Evolutionary conservation across 345 rosid species (phyloP).

Genomic region (Ceriops decandra): DNA sequence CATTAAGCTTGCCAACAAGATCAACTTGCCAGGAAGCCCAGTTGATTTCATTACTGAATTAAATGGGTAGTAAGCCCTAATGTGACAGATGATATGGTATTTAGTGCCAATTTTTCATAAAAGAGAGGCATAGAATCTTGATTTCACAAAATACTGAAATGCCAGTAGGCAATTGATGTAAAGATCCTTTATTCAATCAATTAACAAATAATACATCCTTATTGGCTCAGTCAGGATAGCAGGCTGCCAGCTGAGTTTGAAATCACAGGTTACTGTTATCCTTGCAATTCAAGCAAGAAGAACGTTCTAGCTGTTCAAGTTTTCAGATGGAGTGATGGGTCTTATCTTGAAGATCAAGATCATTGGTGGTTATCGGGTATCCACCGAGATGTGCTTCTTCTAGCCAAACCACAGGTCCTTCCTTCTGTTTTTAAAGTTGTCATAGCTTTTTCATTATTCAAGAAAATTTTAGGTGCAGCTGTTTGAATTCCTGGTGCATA

Average conservation of each 20-base stretch:
- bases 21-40: too few relatives aligned
- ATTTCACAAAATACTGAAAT: not conserved
- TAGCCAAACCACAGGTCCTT: constrained; percentile 90
- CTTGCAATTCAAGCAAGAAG: constrained; percentile 61
- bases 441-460: not conserved
- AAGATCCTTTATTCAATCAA: constrained; percentile 1
- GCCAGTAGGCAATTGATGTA: not conserved
- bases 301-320: constrained; percentile 96
- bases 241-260: constrained; percentile 98
- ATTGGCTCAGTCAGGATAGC: constrained; percentile 82
- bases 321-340: constrained; percentile 98
- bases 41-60: too few relatives aligned
- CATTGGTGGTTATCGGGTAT: constrained; percentile 99
- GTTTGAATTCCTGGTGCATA: not conserved
- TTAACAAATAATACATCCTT: constrained; percentile 26
- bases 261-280: constrained; percentile 81
- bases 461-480: not conserved
- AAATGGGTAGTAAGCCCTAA: too few relatives aligned
- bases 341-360: constrained; percentile 99
- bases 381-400: constrained; percentile 94
- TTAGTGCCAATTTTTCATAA: not conserved
- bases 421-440: not conserved
- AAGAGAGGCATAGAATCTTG: not conserved
- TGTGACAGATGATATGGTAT: too few relatives aligned
- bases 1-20: too few relatives aligned